Evolutionary conservation across 768 basidiomycete genomes (phyloP).

Genomic region (Psilocybe cyanescens): DNA sequence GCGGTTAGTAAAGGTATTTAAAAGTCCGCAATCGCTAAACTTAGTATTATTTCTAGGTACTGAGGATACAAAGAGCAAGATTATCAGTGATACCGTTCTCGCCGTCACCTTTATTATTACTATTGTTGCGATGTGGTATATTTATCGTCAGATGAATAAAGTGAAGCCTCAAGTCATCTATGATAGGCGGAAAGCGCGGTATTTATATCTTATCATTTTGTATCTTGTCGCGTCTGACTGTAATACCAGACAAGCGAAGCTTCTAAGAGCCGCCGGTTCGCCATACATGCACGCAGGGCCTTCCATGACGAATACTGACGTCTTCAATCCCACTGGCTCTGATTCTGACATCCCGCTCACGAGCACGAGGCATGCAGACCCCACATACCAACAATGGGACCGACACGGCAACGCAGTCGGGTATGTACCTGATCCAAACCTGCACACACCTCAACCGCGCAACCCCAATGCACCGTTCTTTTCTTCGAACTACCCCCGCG

Average conservation of each 20-base stretch:
- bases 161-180: constrained; percentile 73
- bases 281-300: constrained; percentile 18
- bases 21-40: neutral
- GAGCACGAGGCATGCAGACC: constrained; percentile 16
- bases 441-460: constrained; percentile 55
- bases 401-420: constrained; percentile 51
- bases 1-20: constrained; percentile 27
- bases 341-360: constrained; percentile 48
- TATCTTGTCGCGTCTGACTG: neutral
- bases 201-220: constrained; percentile 4
- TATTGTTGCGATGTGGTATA: constrained; percentile 82
- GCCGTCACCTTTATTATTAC: constrained; percentile 75
- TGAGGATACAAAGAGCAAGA: constrained; percentile 52
- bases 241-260: constrained; percentile 55
- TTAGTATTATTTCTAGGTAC: constrained; percentile 26
- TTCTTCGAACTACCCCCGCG: constrained; percentile 11
- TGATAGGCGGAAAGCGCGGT: constrained; percentile 73
- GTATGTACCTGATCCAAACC: constrained; percentile 43
- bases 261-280: constrained; percentile 31
- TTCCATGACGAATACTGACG: constrained; percentile 22
- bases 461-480: constrained; percentile 8
- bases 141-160: constrained; percentile 69
- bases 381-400: constrained; percentile 54
- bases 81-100: constrained; percentile 72
- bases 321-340: constrained; percentile 28